Conservation (phyloP, 164 flowering plant genomes). For the Buxus sempervirens region DNA sequence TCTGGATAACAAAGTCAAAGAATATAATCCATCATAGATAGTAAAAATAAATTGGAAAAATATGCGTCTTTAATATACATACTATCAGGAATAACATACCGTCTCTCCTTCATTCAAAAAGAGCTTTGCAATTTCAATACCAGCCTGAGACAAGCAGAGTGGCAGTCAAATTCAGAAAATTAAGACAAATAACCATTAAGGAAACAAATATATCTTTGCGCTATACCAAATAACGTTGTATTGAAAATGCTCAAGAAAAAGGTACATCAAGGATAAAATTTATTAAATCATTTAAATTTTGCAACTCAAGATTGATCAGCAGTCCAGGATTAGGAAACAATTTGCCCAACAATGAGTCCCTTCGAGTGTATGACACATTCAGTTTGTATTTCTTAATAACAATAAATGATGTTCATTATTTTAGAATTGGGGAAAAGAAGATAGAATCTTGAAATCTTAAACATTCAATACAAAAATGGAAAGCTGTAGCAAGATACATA, state of each 20-base stretch:
- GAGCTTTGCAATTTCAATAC: constrained; percentile 92
- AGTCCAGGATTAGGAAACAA: neutral
- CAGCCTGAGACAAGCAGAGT: constrained; percentile 62
- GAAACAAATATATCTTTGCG: neutral
- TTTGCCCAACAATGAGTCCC: neutral
- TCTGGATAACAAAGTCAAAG: neutral
- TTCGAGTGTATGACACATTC: no score
- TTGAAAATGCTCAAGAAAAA: neutral
- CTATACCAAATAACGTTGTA: neutral
- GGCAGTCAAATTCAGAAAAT: constrained; percentile 11
- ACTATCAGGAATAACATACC: constrained; percentile 38
- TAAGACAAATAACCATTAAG: neutral
- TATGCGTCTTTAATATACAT: neutral
- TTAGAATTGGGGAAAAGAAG: no score
- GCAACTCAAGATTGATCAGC: neutral
- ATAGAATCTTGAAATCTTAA: no score
- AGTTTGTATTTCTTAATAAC: no score
- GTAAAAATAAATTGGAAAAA: neutral
- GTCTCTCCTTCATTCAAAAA: constrained; percentile 80
- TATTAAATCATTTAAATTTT: neutral
- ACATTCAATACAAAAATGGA: neutral
- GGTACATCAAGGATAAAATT: neutral
- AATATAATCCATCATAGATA: neutral
- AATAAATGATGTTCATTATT: no score
- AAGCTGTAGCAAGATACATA: neutral